These are phyloP conservation scores for Eucalyptus curtisii DNA, from an alignment of 345 rosid genomes.

Conservation along the genomic window DNA sequence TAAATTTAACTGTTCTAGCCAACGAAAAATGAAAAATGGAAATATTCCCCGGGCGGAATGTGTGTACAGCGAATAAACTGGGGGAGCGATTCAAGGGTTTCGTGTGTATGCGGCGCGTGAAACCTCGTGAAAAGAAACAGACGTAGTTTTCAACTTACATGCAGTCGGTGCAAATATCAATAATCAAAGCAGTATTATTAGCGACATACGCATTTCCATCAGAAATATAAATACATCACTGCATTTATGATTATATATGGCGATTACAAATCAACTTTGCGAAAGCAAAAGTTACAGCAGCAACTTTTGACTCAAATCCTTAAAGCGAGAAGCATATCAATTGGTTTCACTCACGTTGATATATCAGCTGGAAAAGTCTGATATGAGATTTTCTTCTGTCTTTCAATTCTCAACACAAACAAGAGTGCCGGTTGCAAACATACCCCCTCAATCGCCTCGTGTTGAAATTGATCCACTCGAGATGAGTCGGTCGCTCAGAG, in stretches of 20 bases:
- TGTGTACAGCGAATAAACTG: background rate
- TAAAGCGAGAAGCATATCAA: background rate
- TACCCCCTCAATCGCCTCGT: background rate
- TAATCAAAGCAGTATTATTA: background rate
- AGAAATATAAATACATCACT: background rate
- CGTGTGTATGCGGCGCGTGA: background rate
- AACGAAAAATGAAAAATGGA: background rate
- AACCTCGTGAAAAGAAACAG: background rate
- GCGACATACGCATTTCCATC: background rate
- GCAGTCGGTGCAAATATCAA: background rate
- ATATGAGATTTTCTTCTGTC: background rate
- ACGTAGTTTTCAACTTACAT: background rate
- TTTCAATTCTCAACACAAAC: background rate
- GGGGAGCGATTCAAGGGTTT: background rate
- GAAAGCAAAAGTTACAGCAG: background rate
- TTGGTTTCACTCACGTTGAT: background rate
- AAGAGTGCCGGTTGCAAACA: background rate
- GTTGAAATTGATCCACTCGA: background rate
- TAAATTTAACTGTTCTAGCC: background rate
- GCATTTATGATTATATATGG: background rate
- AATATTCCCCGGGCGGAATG: background rate
- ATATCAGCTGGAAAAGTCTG: background rate
- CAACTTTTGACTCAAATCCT: background rate
- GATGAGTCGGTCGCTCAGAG: background rate
- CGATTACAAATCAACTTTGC: background rate